Evolutionary conservation across 164 flowering plant genomes (phyloP).

Genomic region (Taxillus chinensis): DNA sequence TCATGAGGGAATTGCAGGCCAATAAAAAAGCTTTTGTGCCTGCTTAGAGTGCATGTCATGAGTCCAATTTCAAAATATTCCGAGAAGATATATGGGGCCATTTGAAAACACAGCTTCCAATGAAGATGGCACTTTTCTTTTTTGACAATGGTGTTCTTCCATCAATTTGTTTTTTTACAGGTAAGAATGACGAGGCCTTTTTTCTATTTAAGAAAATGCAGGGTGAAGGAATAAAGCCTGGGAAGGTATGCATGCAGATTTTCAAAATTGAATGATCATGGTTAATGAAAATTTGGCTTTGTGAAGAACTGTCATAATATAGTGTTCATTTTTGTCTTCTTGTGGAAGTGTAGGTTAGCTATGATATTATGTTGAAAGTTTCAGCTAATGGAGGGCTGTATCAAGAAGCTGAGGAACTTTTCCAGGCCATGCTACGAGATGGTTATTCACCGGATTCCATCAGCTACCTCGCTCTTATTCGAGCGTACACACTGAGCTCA

Average conservation of each 20-base stretch:
- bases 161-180: conserved; percentile 23
- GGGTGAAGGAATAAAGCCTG: conserved; percentile 75
- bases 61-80: too few relatives aligned
- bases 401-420: conserved; percentile 51
- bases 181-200: conserved; percentile 60
- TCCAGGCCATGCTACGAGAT: conserved; percentile 46
- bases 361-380: conserved; percentile 63
- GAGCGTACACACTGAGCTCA: conserved; percentile 36
- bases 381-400: conserved; percentile 49
- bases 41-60: too few relatives aligned
- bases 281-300: not conserved
- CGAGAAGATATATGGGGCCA: too few relatives aligned
- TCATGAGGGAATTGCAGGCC: too few relatives aligned
- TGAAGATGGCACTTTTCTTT: not conserved
- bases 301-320: not conserved
- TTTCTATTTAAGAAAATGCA: conserved; percentile 57
- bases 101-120: too few relatives aligned
- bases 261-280: not conserved
- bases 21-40: too few relatives aligned
- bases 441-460: conserved; percentile 55
- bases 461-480: conserved; percentile 63
- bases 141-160: not conserved
- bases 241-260: conserved; percentile 39
- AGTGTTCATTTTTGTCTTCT: not conserved
- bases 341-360: conserved; percentile 54